Conservation (phyloP, 2,329 filamentous ascomycete species). For the Aspergillus terreus region DNA sequence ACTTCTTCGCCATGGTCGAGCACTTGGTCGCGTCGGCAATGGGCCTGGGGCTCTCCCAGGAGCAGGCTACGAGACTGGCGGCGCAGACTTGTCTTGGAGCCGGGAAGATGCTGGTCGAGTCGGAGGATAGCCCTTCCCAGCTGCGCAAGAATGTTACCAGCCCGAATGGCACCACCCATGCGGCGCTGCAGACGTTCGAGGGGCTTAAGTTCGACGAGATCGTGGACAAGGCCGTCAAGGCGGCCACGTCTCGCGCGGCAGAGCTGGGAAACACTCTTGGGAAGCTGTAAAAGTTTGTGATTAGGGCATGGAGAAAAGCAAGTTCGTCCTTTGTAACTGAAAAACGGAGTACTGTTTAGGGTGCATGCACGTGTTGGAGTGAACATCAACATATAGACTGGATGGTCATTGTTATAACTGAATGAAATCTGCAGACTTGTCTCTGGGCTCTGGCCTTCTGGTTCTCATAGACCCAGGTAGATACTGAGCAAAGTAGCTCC, state of each 20-base stretch:
- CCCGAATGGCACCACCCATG: constrained; percentile 33
- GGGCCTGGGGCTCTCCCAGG: constrained; percentile 26
- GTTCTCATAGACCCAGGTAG: too few species aligned
- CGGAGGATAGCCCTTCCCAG: constrained; percentile 26
- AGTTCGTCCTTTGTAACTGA: too few species aligned
- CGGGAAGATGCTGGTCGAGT: constrained; percentile 32
- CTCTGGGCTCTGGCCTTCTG: too few species aligned
- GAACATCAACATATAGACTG: too few species aligned
- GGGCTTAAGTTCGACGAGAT: constrained; percentile 25
- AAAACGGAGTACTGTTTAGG: too few species aligned
- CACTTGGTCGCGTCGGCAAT: constrained; percentile 31
- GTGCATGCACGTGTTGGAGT: too few species aligned
- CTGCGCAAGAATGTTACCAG: constrained; percentile 35
- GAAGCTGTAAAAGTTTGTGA: constrained; percentile 9
- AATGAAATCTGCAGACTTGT: too few species aligned
- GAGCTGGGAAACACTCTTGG: constrained; percentile 27
- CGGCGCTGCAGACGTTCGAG: constrained; percentile 31
- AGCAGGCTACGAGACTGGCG: constrained; percentile 32
- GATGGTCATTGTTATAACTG: too few species aligned
- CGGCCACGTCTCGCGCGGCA: constrained; percentile 28
- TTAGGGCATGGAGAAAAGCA: too few species aligned
- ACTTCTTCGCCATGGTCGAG: constrained; percentile 37
- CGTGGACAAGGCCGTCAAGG: constrained; percentile 30
- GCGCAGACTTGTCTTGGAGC: constrained; percentile 34
- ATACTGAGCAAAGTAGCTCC: too few species aligned